A percentile compares a stretch with the other conserved stretches of the same genome.
Evolutionary conservation across 2,329 filamentous ascomycete genomes (phyloP).

Genomic region (Diaporthe sp.): DNA sequence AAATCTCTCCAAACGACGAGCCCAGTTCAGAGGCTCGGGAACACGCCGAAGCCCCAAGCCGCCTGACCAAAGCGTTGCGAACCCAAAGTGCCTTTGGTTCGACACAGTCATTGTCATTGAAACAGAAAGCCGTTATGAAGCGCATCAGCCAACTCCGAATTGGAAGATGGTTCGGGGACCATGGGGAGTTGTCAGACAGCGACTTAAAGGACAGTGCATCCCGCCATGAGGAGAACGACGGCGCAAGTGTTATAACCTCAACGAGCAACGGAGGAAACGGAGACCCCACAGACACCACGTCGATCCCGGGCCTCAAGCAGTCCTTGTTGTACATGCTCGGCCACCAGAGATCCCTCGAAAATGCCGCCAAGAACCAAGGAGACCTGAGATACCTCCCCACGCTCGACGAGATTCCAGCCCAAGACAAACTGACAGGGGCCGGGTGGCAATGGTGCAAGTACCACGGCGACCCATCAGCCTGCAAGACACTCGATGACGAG

Average conservation of each 20-base stretch:
- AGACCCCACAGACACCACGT: not conserved
- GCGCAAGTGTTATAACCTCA: not conserved
- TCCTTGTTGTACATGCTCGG: constrained; percentile 1
- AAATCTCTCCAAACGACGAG: not conserved
- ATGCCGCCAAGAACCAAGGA: not conserved
- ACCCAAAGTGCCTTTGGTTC: constrained; percentile 6
- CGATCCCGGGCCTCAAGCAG: not conserved
- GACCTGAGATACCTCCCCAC: constrained; percentile 24
- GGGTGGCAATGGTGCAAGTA: constrained; percentile 27
- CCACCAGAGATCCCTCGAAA: constrained; percentile 21
- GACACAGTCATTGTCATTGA: constrained; percentile 18
- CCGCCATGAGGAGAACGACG: not conserved
- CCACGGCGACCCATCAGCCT: constrained; percentile 19
- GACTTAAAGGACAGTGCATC: not conserved
- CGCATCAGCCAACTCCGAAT: not conserved
- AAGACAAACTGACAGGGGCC: constrained; percentile 8
- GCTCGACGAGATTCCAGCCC: constrained; percentile 26
- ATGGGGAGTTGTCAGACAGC: not conserved
- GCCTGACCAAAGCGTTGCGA: constrained; percentile 6
- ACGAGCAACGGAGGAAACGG: not conserved
- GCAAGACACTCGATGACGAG: constrained; percentile 21
- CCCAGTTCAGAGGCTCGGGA: not conserved
- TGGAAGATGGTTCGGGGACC: constrained; percentile 25
- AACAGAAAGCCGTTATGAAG: not conserved
- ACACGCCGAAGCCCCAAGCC: not conserved